These are phyloP conservation scores for Keithomyces neogunnii DNA, from an alignment of 2,329 filamentous ascomycete genomes.

Conservation along the genomic window DNA sequence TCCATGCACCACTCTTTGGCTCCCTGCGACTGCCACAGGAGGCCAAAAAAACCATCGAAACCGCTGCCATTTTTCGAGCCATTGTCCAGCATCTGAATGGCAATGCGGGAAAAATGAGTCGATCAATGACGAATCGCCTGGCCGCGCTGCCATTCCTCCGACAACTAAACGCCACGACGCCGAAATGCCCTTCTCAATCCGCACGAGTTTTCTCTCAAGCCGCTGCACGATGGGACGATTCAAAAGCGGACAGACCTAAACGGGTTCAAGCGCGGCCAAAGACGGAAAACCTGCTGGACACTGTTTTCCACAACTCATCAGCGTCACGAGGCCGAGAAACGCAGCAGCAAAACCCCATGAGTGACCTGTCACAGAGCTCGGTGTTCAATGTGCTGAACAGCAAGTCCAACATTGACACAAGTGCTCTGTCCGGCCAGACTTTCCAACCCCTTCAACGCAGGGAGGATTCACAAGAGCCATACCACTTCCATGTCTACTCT, in stretches of 20 bases:
- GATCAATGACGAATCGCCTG: slow-evolving; percentile 32
- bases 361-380: slow-evolving; percentile 26
- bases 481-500: slow-evolving; percentile 79
- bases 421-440: slow-evolving; percentile 17
- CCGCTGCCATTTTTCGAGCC: background rate
- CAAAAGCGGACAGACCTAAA: slow-evolving; percentile 13
- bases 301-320: slow-evolving; percentile 22
- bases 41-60: background rate
- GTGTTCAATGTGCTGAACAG: slow-evolving; percentile 29
- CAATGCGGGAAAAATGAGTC: slow-evolving; percentile 34
- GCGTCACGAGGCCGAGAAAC: slow-evolving; percentile 8
- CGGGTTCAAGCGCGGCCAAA: slow-evolving; percentile 15
- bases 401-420: slow-evolving; percentile 25
- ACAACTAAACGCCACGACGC: slow-evolving; percentile 13
- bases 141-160: slow-evolving; percentile 30
- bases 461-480: slow-evolving; percentile 48
- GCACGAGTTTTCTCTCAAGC: slow-evolving; percentile 33
- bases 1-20: background rate
- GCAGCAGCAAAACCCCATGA: slow-evolving; percentile 20
- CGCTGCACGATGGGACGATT: slow-evolving; percentile 19
- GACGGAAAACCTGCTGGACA: slow-evolving; percentile 23
- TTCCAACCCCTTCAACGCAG: slow-evolving; percentile 15
- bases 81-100: background rate
- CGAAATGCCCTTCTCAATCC: slow-evolving; percentile 13
- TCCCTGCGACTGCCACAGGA: background rate